These are phyloP conservation scores for Cyberlindnera japonica DNA, from an alignment of 805 yeast species.

Conservation along the genomic window DNA sequence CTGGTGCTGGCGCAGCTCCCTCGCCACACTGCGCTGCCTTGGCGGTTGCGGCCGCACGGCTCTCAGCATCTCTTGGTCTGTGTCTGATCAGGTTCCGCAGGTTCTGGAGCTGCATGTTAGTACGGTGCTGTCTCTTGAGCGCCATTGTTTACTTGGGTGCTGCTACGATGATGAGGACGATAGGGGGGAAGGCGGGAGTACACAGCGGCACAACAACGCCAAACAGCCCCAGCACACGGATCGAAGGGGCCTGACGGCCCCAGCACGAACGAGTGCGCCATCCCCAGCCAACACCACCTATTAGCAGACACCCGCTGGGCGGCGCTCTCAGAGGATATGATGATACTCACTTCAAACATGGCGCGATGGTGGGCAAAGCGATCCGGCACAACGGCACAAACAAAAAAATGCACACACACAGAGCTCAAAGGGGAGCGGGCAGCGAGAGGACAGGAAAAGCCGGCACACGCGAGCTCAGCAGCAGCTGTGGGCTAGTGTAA, in stretches of 20 bases:
- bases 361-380: slow-evolving; percentile 1
- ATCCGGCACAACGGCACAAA: background rate
- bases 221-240: too few relatives aligned
- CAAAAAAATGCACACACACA: background rate
- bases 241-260: too few relatives aligned
- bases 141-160: background rate
- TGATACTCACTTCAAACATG: slow-evolving; percentile 20
- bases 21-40: background rate
- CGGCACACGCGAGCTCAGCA: too few relatives aligned
- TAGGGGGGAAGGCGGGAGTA: background rate
- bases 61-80: slow-evolving; percentile 10
- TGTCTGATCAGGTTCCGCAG: slow-evolving; percentile 14
- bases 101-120: slow-evolving; percentile 11
- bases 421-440: background rate
- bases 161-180: background rate
- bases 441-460: slow-evolving; percentile 1
- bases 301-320: too few relatives aligned
- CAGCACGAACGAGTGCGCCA: too few relatives aligned
- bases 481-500: too few relatives aligned
- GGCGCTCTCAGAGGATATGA: background rate
- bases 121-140: background rate
- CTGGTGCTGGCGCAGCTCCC: background rate
- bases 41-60: background rate
- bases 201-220: background rate
- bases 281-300: too few relatives aligned